These are phyloP conservation scores for Fraxinus xanthoxyloides DNA, from an alignment of 305 asterid genomes.

Conservation along the genomic window DNA sequence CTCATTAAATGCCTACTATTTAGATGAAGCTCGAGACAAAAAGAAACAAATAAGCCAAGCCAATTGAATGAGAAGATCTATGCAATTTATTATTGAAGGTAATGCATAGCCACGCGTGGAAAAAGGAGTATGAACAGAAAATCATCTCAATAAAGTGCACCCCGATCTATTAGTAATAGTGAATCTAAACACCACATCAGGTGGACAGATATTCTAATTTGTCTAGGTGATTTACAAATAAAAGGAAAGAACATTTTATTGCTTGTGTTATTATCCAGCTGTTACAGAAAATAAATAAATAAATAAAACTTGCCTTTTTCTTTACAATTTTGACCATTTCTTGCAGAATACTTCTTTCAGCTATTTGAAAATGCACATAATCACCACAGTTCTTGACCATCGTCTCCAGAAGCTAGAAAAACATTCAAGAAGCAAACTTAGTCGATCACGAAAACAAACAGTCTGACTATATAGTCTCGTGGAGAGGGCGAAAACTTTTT, in stretches of 20 bases:
- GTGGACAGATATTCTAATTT: not conserved
- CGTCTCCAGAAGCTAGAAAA: conserved; percentile 80
- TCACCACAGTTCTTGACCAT: conserved; percentile 99
- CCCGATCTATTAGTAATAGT: not conserved
- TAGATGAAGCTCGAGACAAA: not conserved
- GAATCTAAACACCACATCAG: not conserved
- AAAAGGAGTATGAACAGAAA: not conserved
- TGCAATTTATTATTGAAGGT: not conserved
- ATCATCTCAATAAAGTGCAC: not conserved
- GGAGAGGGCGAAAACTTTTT: not conserved
- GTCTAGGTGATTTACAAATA: not conserved
- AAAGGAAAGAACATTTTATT: not conserved
- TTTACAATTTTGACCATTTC: conserved; percentile 92
- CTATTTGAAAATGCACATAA: conserved; percentile 84
- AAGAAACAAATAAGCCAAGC: not conserved
- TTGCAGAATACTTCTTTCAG: conserved; percentile 71
- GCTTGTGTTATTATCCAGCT: not conserved
- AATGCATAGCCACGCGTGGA: not conserved
- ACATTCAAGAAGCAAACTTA: conserved; percentile 18
- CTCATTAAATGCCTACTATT: not conserved
- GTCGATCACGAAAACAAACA: not conserved
- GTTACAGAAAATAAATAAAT: not conserved
- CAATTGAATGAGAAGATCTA: not conserved
- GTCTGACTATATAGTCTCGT: not conserved
- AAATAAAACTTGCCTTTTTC: conserved; percentile 55